Conservation (phyloP, 169 alveolate species). For the Plasmodium ovale region DNA sequence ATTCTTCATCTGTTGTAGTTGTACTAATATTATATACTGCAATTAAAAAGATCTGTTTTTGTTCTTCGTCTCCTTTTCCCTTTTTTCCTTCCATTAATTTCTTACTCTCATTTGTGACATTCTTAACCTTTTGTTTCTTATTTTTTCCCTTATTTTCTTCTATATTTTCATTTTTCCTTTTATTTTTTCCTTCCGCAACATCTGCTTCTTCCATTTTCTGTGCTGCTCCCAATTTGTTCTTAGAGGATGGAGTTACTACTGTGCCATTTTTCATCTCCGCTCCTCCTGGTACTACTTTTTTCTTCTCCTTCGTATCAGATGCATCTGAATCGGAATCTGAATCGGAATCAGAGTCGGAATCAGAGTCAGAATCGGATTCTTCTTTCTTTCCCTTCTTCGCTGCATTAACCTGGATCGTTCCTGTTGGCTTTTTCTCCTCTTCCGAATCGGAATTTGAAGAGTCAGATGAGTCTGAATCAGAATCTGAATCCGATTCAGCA, state of each 20-base stretch:
- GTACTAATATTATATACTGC: slow-evolving; percentile 34
- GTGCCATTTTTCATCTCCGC: not conserved
- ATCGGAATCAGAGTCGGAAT: slow-evolving; percentile 21
- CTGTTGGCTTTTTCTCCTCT: not conserved
- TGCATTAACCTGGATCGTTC: not conserved
- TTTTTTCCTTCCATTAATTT: not conserved
- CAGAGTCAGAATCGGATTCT: not conserved
- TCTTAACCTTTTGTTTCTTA: slow-evolving; percentile 28
- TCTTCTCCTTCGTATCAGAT: slow-evolving; percentile 2
- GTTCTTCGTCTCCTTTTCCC: not conserved
- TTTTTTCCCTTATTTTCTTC: slow-evolving; percentile 22
- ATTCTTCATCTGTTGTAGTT: slow-evolving; percentile 15
- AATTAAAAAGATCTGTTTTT: not conserved
- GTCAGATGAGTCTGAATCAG: slow-evolving; percentile 59
- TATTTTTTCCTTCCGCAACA: slow-evolving; percentile 19
- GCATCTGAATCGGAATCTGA: slow-evolving; percentile 44
- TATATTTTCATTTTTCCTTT: slow-evolving; percentile 16
- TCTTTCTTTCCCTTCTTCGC: not conserved
- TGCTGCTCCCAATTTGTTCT: not conserved
- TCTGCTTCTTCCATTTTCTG: not conserved
- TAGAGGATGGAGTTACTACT: no score
- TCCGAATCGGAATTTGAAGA: slow-evolving; percentile 12
- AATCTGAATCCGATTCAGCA: slow-evolving; percentile 21
- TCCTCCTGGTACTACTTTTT: not conserved
- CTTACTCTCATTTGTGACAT: not conserved